These are phyloP conservation scores for Myxozyma kluyveri DNA, from an alignment of 805 yeast species.

Conservation along the genomic window DNA sequence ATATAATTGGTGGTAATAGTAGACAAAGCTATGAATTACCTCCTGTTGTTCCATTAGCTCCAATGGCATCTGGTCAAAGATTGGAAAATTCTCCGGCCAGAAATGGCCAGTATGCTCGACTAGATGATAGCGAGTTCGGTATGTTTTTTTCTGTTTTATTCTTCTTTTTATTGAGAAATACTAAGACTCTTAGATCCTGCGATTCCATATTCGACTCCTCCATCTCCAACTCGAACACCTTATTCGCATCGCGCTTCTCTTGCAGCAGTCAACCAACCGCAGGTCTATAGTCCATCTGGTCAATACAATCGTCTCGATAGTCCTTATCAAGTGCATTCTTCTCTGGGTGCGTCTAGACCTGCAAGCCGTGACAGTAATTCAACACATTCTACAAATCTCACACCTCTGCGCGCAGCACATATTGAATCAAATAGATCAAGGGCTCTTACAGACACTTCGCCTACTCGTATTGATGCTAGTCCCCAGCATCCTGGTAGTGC, in stretches of 20 bases:
- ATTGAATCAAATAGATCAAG: conserved; percentile 12
- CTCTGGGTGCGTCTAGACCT: background rate
- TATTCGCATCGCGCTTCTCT: conserved; percentile 4
- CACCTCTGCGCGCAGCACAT: conserved; percentile 13
- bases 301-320: background rate
- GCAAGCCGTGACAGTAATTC: background rate
- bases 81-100: background rate
- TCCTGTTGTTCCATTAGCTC: background rate
- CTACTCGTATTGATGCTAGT: background rate
- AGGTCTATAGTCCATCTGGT: too few species aligned
- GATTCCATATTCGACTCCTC: conserved; percentile 27
- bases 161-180: background rate
- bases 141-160: background rate
- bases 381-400: conserved; percentile 1
- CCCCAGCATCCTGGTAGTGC: conserved; percentile 1
- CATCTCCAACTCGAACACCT: conserved; percentile 20
- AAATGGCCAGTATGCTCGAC: background rate
- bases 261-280: background rate
- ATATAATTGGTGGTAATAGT: background rate
- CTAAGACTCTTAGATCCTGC: conserved; percentile 13
- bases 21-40: background rate
- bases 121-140: background rate
- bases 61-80: background rate
- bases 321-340: background rate
- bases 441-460: background rate